A percentile compares a stretch with the other conserved stretches of the same genome.
Conservation (phyloP, 495 filamentous ascomycete genomes). For the Xanthoparmelia taractica region DNA sequence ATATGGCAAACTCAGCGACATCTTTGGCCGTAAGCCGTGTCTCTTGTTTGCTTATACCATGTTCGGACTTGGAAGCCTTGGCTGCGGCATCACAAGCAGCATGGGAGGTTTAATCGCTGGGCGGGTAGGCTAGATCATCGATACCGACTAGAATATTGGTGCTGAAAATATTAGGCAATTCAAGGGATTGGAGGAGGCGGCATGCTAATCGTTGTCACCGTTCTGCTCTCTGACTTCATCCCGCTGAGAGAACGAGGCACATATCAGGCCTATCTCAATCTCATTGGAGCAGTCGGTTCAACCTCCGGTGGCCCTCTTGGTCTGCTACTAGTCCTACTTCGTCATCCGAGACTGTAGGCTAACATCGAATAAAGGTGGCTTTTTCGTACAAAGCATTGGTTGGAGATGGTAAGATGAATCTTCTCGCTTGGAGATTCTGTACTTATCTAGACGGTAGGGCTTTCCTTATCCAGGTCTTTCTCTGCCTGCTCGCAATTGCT, state of each 20-base stretch:
- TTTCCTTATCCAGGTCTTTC: conserved; percentile 18
- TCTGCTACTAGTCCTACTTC: neutral
- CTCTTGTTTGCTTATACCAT: conserved; percentile 16
- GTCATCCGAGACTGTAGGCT: neutral
- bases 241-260: conserved; percentile 16
- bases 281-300: conserved; percentile 18
- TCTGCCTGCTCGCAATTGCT: conserved; percentile 12
- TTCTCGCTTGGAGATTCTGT: neutral
- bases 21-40: conserved; percentile 19
- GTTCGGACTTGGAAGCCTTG: conserved; percentile 19
- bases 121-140: conserved; percentile 13
- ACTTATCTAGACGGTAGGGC: conserved; percentile 6
- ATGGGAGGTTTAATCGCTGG: conserved; percentile 19
- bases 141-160: neutral
- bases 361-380: conserved; percentile 9
- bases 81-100: conserved; percentile 14
- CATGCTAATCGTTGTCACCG: conserved; percentile 20
- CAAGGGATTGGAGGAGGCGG: conserved; percentile 20
- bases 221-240: conserved; percentile 17
- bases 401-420: conserved; percentile 19
- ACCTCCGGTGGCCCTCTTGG: conserved; percentile 18
- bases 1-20: conserved; percentile 21
- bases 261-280: conserved; percentile 19
- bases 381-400: conserved; percentile 18
- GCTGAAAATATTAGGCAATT: conserved; percentile 10